Conservation (phyloP, 495 filamentous ascomycete genomes). For the Talaromyces wortmannii region DNA sequence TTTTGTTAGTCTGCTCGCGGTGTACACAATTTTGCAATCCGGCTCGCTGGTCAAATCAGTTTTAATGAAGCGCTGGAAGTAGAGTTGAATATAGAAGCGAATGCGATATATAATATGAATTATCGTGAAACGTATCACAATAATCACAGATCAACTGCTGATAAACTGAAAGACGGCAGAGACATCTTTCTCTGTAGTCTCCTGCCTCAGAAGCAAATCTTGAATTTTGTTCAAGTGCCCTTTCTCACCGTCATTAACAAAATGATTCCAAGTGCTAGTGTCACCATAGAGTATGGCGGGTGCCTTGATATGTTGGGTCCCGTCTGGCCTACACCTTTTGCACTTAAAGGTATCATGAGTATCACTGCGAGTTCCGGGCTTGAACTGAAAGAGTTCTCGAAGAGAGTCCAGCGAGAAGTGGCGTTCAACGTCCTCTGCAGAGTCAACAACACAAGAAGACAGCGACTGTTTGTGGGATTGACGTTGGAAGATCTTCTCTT, state of each 20-base stretch:
- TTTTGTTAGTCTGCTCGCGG: too few species aligned
- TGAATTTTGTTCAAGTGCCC: slow-evolving; percentile 74
- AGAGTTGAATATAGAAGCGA: too few species aligned
- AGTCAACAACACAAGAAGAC: slow-evolving; percentile 95
- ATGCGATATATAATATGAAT: too few species aligned
- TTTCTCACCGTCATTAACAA: slow-evolving; percentile 66
- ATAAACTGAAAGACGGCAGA: slow-evolving; percentile 98
- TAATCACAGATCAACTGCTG: slow-evolving; percentile 56
- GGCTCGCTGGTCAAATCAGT: too few species aligned
- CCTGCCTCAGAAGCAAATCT: slow-evolving; percentile 85
- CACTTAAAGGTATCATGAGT: slow-evolving; percentile 99
- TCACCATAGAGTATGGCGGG: slow-evolving; percentile 95
- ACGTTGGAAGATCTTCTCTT: slow-evolving; percentile 99
- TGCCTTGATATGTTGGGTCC: slow-evolving; percentile 79
- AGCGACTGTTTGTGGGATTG: slow-evolving; percentile 97
- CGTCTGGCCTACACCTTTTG: slow-evolving; percentile 85
- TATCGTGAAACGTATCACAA: too few species aligned
- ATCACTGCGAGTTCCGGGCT: slow-evolving; percentile 75
- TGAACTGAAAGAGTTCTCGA: slow-evolving; percentile 89
- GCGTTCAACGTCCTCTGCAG: slow-evolving; percentile 91
- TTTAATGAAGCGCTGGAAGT: too few species aligned
- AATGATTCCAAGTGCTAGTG: slow-evolving; percentile 98
- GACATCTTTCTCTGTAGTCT: slow-evolving; percentile 70
- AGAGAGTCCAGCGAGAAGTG: slow-evolving; percentile 90
- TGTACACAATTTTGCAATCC: too few species aligned